phyloP scores from a whole-genome alignment of 2,329 filamentous ascomycete species.

The Emmonsiellopsis sp. region DNA sequence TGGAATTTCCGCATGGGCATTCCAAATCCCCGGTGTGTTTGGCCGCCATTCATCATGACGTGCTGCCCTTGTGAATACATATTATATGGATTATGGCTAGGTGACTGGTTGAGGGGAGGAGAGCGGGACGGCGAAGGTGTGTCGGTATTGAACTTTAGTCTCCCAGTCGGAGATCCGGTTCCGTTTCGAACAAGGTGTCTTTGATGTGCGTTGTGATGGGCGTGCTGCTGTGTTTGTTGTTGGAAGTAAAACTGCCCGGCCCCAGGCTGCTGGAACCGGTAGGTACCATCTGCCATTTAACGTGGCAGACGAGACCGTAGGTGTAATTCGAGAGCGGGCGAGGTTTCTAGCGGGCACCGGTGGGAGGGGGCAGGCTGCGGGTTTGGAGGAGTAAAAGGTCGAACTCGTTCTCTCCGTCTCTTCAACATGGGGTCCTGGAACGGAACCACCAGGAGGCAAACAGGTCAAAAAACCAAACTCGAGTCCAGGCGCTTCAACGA shows the following conservation, averaged over 20 bases:
- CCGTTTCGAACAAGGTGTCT: conserved; percentile 37
- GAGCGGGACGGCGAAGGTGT: conserved; percentile 42
- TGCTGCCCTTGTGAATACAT: conserved; percentile 43
- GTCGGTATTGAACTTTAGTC: conserved; percentile 38
- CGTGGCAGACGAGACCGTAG: conserved; percentile 38
- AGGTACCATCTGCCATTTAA: conserved; percentile 49
- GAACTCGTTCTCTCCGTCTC: conserved; percentile 39
- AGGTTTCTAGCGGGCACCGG: conserved; percentile 18
- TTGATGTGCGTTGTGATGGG: conserved; percentile 34
- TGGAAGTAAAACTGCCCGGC: conserved; percentile 42
- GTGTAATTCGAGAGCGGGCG: conserved; percentile 23
- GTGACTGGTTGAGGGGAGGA: conserved; percentile 34
- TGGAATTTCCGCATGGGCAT: conserved; percentile 42
- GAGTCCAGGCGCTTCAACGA: conserved; percentile 1
- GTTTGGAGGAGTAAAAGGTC: conserved; percentile 28
- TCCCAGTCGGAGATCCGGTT: conserved; percentile 37
- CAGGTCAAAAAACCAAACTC: neutral
- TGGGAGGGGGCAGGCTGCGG: conserved; percentile 16
- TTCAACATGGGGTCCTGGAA: conserved; percentile 38
- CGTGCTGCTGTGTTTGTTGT: conserved; percentile 15
- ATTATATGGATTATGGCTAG: conserved; percentile 34
- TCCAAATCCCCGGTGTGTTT: conserved; percentile 40
- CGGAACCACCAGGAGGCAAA: conserved; percentile 15
- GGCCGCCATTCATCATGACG: conserved; percentile 42
- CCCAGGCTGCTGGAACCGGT: conserved; percentile 46